Conservation (phyloP, 768 basidiomycete genomes). For the Rhodotorula babjevae region DNA sequence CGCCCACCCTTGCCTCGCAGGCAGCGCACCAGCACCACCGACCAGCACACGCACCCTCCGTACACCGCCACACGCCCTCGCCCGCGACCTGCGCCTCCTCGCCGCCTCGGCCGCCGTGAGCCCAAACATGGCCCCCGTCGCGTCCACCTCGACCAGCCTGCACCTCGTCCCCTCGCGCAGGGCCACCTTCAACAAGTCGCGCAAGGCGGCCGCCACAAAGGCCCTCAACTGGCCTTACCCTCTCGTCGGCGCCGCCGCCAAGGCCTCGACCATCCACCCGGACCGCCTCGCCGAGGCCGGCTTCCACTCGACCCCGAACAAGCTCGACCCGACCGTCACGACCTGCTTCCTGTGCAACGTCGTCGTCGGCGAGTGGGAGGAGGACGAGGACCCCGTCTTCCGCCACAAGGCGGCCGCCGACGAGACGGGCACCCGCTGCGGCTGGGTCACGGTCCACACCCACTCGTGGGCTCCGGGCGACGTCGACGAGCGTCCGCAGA, state of each 20-base stretch:
- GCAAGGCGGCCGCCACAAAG: slow-evolving; percentile 14
- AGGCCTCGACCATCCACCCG: slow-evolving; percentile 24
- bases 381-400: slow-evolving; percentile 24
- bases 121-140: slow-evolving; percentile 16
- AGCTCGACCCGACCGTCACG: slow-evolving; percentile 21
- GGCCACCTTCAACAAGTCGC: slow-evolving; percentile 24
- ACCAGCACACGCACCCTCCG: neutral
- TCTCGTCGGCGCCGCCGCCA: slow-evolving; percentile 14
- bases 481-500: neutral
- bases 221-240: slow-evolving; percentile 29
- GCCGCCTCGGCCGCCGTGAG: neutral
- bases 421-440: slow-evolving; percentile 8
- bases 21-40: no score
- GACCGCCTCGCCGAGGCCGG: slow-evolving; percentile 25
- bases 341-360: slow-evolving; percentile 29
- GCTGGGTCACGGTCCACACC: neutral
- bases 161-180: slow-evolving; percentile 11
- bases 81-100: neutral
- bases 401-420: slow-evolving; percentile 18
- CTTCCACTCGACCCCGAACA: slow-evolving; percentile 27
- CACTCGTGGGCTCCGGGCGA: slow-evolving; percentile 4
- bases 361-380: slow-evolving; percentile 23
- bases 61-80: neutral
- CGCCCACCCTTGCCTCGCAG: no score
- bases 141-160: neutral